A percentile compares a stretch with the other conserved stretches of the same genome.
phyloP scores from a whole-genome alignment of 495 filamentous ascomycete genomes.

The Neurospora cerealis region DNA sequence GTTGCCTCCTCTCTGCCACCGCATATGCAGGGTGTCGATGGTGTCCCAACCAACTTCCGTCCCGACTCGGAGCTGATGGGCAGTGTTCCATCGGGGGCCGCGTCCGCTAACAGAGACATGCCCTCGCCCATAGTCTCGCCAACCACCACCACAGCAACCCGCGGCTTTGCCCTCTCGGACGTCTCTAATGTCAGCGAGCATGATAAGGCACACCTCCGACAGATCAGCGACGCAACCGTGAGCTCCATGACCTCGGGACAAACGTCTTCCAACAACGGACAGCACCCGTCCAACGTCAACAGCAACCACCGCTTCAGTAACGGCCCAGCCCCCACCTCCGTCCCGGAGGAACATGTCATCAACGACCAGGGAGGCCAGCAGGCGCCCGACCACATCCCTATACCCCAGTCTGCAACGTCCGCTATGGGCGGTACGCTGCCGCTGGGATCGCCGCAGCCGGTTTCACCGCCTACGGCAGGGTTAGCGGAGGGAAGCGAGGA shows the following conservation, averaged over 20 bases:
- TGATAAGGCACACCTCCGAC: conserved; percentile 34
- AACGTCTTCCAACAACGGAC: background rate
- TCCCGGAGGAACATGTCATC: background rate
- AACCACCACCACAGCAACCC: background rate
- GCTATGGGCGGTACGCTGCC: background rate
- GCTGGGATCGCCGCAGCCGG: background rate
- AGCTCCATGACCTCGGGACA: conserved; percentile 16
- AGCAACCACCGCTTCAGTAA: background rate
- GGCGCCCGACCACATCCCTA: background rate
- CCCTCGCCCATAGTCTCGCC: background rate
- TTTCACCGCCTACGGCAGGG: conserved; percentile 5
- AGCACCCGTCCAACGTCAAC: background rate
- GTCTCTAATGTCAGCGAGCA: conserved; percentile 33
- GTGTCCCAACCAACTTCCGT: conserved; percentile 8
- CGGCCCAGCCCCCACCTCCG: background rate
- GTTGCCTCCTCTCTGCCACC: background rate
- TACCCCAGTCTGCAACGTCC: background rate
- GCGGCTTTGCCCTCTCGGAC: conserved; percentile 24
- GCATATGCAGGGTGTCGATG: background rate
- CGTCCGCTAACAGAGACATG: background rate
- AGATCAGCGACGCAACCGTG: conserved; percentile 35
- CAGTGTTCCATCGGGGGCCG: background rate
- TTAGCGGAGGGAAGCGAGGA: background rate
- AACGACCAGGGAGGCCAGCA: background rate
- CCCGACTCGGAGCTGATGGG: conserved; percentile 25